Evolutionary conservation across 179 eudicot genomes (phyloP).

Genomic region (Dionaea muscipula): DNA sequence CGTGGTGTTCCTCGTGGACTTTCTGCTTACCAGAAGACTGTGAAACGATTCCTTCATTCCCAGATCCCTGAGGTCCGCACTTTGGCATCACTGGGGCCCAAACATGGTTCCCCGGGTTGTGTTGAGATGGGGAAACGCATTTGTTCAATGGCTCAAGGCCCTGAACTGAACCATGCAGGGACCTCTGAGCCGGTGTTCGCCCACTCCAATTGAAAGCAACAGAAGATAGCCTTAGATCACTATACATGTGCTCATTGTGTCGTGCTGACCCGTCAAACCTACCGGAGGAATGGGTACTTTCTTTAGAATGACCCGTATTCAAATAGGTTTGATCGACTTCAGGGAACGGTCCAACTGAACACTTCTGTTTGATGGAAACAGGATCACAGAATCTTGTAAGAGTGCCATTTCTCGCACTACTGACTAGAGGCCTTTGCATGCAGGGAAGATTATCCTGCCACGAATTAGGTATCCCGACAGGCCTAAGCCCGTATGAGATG

Average conservation of each 20-base stretch:
- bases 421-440: conserved; percentile 6
- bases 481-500: neutral
- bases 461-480: neutral
- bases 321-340: neutral
- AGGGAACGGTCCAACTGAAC: neutral
- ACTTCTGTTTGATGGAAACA: conserved; percentile 1
- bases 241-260: conserved; percentile 2
- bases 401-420: neutral
- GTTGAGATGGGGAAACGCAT: conserved; percentile 1
- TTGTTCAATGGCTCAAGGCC: neutral
- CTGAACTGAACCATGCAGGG: conserved; percentile 1
- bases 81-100: conserved; percentile 4
- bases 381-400: neutral
- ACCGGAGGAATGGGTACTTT: neutral
- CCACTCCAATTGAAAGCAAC: neutral
- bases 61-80: neutral
- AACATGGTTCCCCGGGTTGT: neutral
- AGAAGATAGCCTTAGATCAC: conserved; percentile 5
- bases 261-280: conserved; percentile 5
- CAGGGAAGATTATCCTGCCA: neutral
- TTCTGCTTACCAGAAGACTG: neutral
- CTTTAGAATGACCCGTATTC: conserved; percentile 2
- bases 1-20: neutral
- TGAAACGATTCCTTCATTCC: neutral
- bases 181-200: neutral